Percentiles rank a stretch among this genome's conserved stretches.
phyloP scores from a whole-genome alignment of 2,329 filamentous ascomycete species.

The Cladosporium phlei region DNA sequence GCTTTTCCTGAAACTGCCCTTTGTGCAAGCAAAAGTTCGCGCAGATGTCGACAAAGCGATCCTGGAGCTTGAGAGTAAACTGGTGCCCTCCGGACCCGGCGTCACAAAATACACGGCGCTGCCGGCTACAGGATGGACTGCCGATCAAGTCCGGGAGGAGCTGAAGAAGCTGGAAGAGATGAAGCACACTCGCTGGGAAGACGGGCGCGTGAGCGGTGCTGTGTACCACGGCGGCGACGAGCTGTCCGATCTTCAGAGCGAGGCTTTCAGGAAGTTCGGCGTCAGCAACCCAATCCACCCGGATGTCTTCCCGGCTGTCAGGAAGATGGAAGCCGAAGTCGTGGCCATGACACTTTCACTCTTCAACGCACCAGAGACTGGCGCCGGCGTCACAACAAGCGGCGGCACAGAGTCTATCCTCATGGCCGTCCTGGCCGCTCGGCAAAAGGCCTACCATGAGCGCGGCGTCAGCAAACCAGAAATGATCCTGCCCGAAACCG shows the following conservation, averaged over 20 bases:
- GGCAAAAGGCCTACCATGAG: conserved; percentile 82
- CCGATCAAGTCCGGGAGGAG: conserved; percentile 74
- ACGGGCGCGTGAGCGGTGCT: conserved; percentile 87
- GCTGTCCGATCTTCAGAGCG: conserved; percentile 76
- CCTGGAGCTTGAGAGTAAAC: conserved; percentile 74
- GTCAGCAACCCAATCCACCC: conserved; percentile 96
- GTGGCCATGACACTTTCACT: conserved; percentile 79
- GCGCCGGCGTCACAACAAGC: conserved; percentile 82
- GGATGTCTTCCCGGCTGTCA: conserved; percentile 93
- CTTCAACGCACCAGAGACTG: conserved; percentile 83
- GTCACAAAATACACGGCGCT: conserved; percentile 69
- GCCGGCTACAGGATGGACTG: conserved; percentile 76
- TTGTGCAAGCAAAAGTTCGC: conserved; percentile 79
- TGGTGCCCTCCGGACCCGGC: conserved; percentile 68
- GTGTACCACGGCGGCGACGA: conserved; percentile 92
- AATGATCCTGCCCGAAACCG: conserved; percentile 95
- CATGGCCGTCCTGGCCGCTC: conserved; percentile 86
- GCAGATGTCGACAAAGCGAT: conserved; percentile 78
- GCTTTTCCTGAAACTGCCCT: conserved; percentile 78
- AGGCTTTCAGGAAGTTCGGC: conserved; percentile 90
- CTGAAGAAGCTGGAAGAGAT: conserved; percentile 73
- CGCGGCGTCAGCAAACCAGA: conserved; percentile 87
- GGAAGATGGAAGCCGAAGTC: conserved; percentile 98
- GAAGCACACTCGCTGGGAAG: conserved; percentile 96
- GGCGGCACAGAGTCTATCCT: conserved; percentile 95